A percentile compares a stretch with the other conserved stretches of the same genome.
Evolutionary conservation across 768 basidiomycete genomes (phyloP).

Genomic region (Hygrocybe punicea): DNA sequence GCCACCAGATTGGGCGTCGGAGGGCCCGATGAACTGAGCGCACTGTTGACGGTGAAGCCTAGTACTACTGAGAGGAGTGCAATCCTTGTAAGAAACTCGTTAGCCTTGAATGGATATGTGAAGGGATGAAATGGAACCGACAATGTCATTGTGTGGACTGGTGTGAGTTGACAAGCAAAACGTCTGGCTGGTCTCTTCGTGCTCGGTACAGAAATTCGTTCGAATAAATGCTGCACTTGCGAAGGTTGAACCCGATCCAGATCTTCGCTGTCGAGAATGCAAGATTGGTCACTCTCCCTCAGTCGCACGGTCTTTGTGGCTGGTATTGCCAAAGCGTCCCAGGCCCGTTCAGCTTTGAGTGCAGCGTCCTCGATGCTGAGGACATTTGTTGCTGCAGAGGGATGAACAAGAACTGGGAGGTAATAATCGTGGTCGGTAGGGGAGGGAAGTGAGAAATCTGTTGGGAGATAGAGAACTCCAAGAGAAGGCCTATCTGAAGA

Average conservation of each 20-base stretch:
- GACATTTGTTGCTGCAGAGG: constrained; percentile 14
- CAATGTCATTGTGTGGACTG: constrained; percentile 63
- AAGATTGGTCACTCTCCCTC: constrained; percentile 28
- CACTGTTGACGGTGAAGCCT: constrained; percentile 53
- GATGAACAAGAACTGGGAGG: constrained; percentile 54
- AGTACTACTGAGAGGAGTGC: constrained; percentile 68
- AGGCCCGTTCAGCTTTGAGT: constrained; percentile 38
- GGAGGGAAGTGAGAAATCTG: constrained; percentile 29
- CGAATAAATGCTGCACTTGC: constrained; percentile 45
- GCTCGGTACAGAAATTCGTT: constrained; percentile 37
- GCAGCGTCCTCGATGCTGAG: constrained; percentile 22
- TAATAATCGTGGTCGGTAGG: constrained; percentile 45
- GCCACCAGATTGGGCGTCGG: constrained; percentile 28
- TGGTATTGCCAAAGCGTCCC: constrained; percentile 45
- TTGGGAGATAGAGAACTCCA: constrained; percentile 65
- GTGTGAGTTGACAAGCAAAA: constrained; percentile 43
- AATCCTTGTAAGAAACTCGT: constrained; percentile 43
- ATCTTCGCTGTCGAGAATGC: constrained; percentile 47
- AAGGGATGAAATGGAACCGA: constrained; percentile 35
- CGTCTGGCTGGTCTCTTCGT: constrained; percentile 38
- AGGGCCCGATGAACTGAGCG: constrained; percentile 40
- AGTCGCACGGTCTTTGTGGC: constrained; percentile 40
- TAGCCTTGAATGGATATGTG: constrained; percentile 13
- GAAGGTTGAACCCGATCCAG: constrained; percentile 42
- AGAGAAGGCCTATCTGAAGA: constrained; percentile 51